phyloP scores from a whole-genome alignment of 1,284 basidiomycete genomes.

The Taiwanofungus camphoratus region DNA sequence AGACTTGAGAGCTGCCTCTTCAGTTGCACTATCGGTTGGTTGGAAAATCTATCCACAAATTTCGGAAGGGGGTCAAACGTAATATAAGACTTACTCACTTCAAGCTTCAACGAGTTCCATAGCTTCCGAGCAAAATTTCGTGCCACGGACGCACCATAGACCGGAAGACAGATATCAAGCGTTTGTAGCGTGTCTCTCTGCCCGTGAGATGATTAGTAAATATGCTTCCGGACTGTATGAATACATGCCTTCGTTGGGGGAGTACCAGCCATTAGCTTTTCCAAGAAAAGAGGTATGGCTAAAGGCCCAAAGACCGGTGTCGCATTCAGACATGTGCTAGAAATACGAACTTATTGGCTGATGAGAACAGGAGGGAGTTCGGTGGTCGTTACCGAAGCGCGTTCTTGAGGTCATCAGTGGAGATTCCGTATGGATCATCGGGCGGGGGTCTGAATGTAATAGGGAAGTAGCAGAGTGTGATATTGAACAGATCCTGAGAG shows the following conservation, averaged over 20 bases:
- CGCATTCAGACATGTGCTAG: constrained; percentile 62
- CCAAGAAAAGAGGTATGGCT: constrained; percentile 86
- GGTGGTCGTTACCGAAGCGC: constrained; percentile 57
- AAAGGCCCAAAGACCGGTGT: constrained; percentile 80
- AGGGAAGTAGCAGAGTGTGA: constrained; percentile 98
- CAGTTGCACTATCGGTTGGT: constrained; percentile 73
- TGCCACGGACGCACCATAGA: constrained; percentile 68
- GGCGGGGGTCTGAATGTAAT: constrained; percentile 96
- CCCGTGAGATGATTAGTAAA: neutral
- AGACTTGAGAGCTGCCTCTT: constrained; percentile 66
- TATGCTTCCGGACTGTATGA: constrained; percentile 1
- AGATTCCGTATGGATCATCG: constrained; percentile 93
- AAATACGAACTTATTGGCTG: neutral
- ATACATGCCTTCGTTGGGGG: constrained; percentile 73
- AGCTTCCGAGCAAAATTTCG: constrained; percentile 65
- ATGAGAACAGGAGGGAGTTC: neutral
- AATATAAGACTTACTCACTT: constrained; percentile 42
- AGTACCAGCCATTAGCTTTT: constrained; percentile 86
- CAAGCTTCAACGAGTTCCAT: constrained; percentile 85
- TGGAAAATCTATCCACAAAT: constrained; percentile 79
- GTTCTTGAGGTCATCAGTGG: constrained; percentile 78
- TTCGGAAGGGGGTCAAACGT: neutral
- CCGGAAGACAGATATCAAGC: constrained; percentile 70
- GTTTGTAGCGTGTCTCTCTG: constrained; percentile 82
- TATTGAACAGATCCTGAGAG: constrained; percentile 84